Evolutionary conservation across 2,329 filamentous ascomycete genomes (phyloP).

Genomic region (Niveomyces coronatus): DNA sequence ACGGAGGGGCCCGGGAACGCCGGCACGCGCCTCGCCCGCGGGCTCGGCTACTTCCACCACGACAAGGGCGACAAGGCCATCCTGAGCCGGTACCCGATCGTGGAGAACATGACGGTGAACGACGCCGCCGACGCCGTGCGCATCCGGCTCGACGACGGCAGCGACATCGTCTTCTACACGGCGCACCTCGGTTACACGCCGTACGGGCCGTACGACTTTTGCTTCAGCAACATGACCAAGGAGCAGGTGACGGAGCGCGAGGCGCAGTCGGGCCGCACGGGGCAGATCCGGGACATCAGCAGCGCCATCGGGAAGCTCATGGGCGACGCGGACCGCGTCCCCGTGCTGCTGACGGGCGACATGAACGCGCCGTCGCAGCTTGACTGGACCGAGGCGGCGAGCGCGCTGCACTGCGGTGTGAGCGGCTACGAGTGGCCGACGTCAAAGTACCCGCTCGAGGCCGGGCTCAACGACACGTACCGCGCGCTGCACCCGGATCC

Average conservation of each 20-base stretch:
- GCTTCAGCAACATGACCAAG: constrained; percentile 24
- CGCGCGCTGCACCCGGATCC: constrained; percentile 27
- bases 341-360: constrained; percentile 30
- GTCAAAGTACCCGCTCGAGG: constrained; percentile 23
- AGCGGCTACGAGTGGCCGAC: constrained; percentile 28
- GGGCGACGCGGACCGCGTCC: constrained; percentile 19
- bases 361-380: constrained; percentile 35
- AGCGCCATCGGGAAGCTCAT: constrained; percentile 23
- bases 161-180: constrained; percentile 25
- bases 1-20: constrained; percentile 17
- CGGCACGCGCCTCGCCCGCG: constrained; percentile 23
- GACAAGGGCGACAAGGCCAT: constrained; percentile 23
- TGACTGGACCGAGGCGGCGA: constrained; percentile 26
- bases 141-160: constrained; percentile 24
- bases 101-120: constrained; percentile 17
- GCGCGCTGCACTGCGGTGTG: constrained; percentile 26
- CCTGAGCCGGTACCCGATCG: constrained; percentile 30
- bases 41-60: constrained; percentile 29
- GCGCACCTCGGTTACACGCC: constrained; percentile 27
- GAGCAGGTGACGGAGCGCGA: constrained; percentile 26
- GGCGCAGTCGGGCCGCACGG: constrained; percentile 25
- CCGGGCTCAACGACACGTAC: constrained; percentile 30
- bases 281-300: constrained; percentile 27
- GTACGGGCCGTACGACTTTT: constrained; percentile 34
- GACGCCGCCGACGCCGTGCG: constrained; percentile 21